Conservation (phyloP, 2,329 filamentous ascomycete genomes). For the Pyrenochaeta sp. region DNA sequence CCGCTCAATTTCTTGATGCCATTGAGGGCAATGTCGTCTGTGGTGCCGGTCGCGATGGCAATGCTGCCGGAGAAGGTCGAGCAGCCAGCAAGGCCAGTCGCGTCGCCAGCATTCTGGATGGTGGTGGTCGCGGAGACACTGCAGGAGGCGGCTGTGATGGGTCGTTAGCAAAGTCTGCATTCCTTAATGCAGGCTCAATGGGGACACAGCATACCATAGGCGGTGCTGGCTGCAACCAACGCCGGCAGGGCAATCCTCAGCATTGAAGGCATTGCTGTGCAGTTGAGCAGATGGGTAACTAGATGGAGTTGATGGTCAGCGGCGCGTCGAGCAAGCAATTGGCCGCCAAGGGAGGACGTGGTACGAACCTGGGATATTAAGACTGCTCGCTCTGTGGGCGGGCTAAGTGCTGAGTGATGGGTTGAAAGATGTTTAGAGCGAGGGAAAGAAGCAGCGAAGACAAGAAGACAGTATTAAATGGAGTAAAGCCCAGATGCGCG, state of each 20-base stretch:
- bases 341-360: slow-evolving; percentile 18
- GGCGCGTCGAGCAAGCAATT: slow-evolving; percentile 25
- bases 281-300: slow-evolving; percentile 32
- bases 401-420: slow-evolving; percentile 38
- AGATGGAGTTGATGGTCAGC: slow-evolving; percentile 31
- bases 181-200: neutral
- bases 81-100: slow-evolving; percentile 69
- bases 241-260: slow-evolving; percentile 65
- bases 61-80: slow-evolving; percentile 74
- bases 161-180: slow-evolving; percentile 23
- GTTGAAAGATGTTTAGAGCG: slow-evolving; percentile 46
- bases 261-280: slow-evolving; percentile 59
- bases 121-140: slow-evolving; percentile 60
- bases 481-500: slow-evolving; percentile 30
- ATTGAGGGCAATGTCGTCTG: slow-evolving; percentile 68
- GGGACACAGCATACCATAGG: slow-evolving; percentile 55
- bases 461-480: slow-evolving; percentile 41
- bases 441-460: slow-evolving; percentile 51
- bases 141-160: slow-evolving; percentile 45
- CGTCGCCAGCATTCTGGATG: slow-evolving; percentile 69
- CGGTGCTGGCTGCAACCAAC: slow-evolving; percentile 62
- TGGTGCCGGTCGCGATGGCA: slow-evolving; percentile 65
- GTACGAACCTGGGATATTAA: slow-evolving; percentile 48
- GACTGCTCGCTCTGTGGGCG: slow-evolving; percentile 40
- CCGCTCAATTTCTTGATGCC: slow-evolving; percentile 69